Conservation (phyloP, 768 basidiomycete genomes). For the Pleurotus giganteus region DNA sequence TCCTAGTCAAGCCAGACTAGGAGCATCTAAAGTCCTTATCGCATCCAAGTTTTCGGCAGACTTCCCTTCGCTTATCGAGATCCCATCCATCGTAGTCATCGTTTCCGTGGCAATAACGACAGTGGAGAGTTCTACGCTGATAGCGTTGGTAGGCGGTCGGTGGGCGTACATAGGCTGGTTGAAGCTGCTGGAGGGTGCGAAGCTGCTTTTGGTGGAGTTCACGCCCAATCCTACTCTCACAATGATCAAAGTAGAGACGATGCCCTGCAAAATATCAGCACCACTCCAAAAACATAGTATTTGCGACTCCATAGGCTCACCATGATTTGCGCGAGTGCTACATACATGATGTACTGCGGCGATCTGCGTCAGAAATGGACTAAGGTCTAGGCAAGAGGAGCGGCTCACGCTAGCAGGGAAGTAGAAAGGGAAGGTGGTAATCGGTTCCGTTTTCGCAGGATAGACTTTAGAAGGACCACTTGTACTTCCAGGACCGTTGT, state of each 20-base stretch:
- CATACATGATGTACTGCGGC: slow-evolving; percentile 11
- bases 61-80: background rate
- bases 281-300: background rate
- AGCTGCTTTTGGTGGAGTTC: background rate
- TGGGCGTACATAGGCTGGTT: background rate
- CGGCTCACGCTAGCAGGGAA: slow-evolving; percentile 1
- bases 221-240: slow-evolving; percentile 29
- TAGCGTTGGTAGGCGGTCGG: background rate
- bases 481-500: background rate
- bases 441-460: background rate
- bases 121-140: slow-evolving; percentile 2
- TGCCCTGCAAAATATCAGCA: slow-evolving; percentile 20
- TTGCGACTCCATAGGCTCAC: background rate
- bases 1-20: too few relatives aligned
- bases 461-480: background rate
- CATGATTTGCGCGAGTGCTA: slow-evolving; percentile 11
- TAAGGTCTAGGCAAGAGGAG: slow-evolving; percentile 12
- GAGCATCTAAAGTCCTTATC: too few relatives aligned
- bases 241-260: slow-evolving; percentile 33
- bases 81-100: background rate
- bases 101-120: background rate
- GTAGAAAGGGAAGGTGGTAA: background rate
- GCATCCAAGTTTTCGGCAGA: background rate
- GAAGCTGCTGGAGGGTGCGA: too few relatives aligned
- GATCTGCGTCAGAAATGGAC: slow-evolving; percentile 11